Base-by-base conservation (phyloP, 2,329 filamentous ascomycete species). In the Ophiostoma triangulosporum region DNA sequence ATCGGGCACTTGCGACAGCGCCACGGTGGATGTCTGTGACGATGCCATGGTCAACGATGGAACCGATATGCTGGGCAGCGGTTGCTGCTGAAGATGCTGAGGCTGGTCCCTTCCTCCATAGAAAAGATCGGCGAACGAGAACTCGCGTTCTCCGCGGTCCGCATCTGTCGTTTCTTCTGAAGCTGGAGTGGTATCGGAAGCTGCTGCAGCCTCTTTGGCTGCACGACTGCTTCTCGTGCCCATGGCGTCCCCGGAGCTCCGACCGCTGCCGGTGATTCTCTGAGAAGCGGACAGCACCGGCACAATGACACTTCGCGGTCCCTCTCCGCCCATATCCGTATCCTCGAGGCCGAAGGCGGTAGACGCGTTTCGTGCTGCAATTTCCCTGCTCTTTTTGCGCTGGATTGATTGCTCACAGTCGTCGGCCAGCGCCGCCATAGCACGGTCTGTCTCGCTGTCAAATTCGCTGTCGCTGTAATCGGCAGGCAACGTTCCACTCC, bases 361-460 rank as follows among this genome's bases (percentile, higher is more conserved):
- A n/a, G n/a, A n/a, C n/a, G n/a, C n/a, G n/a, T 29, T 7, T 46
- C 15, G 1, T 17, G 43, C 26, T 27, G 32, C 26, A 15, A n/a
- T n/a, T n/a, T n/a, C n/a, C n/a, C 27, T 38, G 20, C 32, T 14
- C 46, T 17, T 22, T 24, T 26, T 51, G 22, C 32, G 12, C 40
- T 22, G 20, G 17, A 22, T 14, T 33, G 11, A 26, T 3, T 15
- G 54, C 48, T 58, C 52, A 15, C 35, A 51, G 38, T 56, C 52
- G 32, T 57, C 53, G 14, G 54, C 50, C 36, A 61, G 50, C 14
- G 58, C 59, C 9, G 56, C 32, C 22, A 58, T 17, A 15, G 43
- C 56, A 4, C 57, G 55, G 45, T 59, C 58, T 48, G 53, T 56
- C 12, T 60, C 59, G 54, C 57, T 59, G 55, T 61, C 59, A 12